Percentiles rank a stretch among this genome's conserved stretches.
phyloP scores from a whole-genome alignment of 495 filamentous ascomycete genomes.

The Tuber melanosporum region DNA sequence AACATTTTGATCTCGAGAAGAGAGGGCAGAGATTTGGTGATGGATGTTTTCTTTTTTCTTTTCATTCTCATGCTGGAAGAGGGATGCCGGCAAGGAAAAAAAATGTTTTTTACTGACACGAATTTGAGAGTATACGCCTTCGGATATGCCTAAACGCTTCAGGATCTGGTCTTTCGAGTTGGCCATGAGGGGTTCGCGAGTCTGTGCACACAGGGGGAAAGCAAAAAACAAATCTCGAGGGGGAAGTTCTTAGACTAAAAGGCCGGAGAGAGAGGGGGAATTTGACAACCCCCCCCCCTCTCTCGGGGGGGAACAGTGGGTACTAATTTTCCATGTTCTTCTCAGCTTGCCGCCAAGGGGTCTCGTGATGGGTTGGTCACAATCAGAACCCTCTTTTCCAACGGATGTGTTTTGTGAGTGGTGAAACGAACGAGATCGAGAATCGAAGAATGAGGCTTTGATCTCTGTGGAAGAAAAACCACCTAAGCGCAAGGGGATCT shows the following conservation, averaged over 20 bases:
- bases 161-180: conserved; percentile 40
- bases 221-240: conserved; percentile 7
- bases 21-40: neutral
- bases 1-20: conserved; percentile 2
- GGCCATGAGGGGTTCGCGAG: conserved; percentile 27
- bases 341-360: neutral
- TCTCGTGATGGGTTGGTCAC: neutral
- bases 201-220: conserved; percentile 2
- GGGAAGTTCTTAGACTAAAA: neutral
- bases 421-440: conserved; percentile 13
- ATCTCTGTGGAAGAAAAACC: neutral
- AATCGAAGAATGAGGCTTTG: conserved; percentile 2
- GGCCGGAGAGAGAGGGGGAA: neutral
- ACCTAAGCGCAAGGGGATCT: conserved; percentile 5
- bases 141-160: conserved; percentile 39
- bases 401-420: conserved; percentile 10
- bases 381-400: neutral
- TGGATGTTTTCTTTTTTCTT: neutral
- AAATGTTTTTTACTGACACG: conserved; percentile 27
- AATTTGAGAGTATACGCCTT: conserved; percentile 39
- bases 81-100: conserved; percentile 7
- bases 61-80: conserved; percentile 8
- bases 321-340: neutral
- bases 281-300: neutral
- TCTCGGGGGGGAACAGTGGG: neutral